A percentile compares a stretch with the other conserved stretches of the same genome.
Conservation (phyloP, 306 rosid genomes). For the Cicer pinnatifidum region DNA sequence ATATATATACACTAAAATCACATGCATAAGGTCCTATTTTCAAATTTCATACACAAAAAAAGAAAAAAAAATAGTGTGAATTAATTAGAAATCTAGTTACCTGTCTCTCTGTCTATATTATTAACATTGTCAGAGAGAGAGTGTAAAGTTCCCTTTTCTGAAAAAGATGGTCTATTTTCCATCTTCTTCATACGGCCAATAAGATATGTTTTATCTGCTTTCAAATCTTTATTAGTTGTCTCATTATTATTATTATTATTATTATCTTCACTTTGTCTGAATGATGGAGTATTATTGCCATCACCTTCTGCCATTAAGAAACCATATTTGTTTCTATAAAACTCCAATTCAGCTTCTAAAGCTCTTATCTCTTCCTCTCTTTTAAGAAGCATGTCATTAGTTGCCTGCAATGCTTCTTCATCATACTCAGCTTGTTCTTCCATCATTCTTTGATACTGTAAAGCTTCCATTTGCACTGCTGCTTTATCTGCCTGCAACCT, state of each 20-base stretch:
- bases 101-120: slow-evolving; percentile 53
- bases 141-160: slow-evolving; percentile 49
- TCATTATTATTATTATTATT: slow-evolving; percentile 40
- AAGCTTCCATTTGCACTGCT: slow-evolving; percentile 93
- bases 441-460: slow-evolving; percentile 97
- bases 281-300: slow-evolving; percentile 40
- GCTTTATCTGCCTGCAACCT: slow-evolving; percentile 92
- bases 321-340: slow-evolving; percentile 68
- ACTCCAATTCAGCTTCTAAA: slow-evolving; percentile 68
- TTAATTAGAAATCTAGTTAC: slow-evolving; percentile 43
- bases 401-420: slow-evolving; percentile 79
- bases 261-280: slow-evolving; percentile 44
- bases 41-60: not conserved
- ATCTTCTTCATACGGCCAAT: slow-evolving; percentile 62
- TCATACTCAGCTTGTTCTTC: slow-evolving; percentile 97
- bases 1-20: no score
- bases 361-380: slow-evolving; percentile 72
- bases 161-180: slow-evolving; percentile 46
- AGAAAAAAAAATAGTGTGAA: not conserved
- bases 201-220: slow-evolving; percentile 57
- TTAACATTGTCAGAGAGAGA: slow-evolving; percentile 41
- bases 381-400: slow-evolving; percentile 67
- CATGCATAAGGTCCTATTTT: no score
- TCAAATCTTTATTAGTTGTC: slow-evolving; percentile 46
- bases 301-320: slow-evolving; percentile 31